Evolutionary conservation across 805 yeast genomes (phyloP), one percentile per base, ranked within the genome.

Genomic region (Myxozyma nipponensis): DNA sequence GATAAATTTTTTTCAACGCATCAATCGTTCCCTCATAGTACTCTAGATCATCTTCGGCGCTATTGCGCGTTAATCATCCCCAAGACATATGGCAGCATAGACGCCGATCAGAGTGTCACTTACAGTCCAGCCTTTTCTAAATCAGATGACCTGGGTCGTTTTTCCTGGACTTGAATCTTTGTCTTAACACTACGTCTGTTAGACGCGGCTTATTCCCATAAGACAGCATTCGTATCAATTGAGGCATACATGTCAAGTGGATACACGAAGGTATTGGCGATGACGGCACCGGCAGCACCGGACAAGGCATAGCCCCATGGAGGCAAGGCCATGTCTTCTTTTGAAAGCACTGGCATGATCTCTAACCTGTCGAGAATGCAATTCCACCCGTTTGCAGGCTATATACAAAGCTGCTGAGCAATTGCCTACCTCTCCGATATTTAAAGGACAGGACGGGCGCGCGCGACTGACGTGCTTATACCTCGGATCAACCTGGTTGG

Each of bases 201-300:
- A 35, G 15, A n/a, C n/a, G n/a, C n/a, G n/a, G n/a, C n/a, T n/a
- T n/a, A n/a, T n/a, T n/a, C n/a, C n/a, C n/a, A n/a, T n/a, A n/a
- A n/a, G n/a, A n/a, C n/a, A n/a, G 32, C 15, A 28, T 28, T 28
- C 13, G 32, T 28, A 23, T 24, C 30, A 22, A 6, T 17, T 3
- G 7, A 19, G 7, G 44, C 64, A 34, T 41, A 64, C 62, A 87
- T 71, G 63, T 87, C 95, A 40, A 87, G 68, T 0, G 95, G 95
- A 62, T 87, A 87, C 1, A 87, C 90, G 39, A 81, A 72, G 5
- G 86, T 71, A 68, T 85, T 87, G 37, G 95, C 95, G 44, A 84
- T 65, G 21, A 82, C 83, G 1, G 95, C 86, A 6, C 95, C 93
- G 42, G 83, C 72, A 0, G 95, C 87, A 0, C 95, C 95, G 44